Percentiles rank a stretch among this genome's conserved stretches.
Evolutionary conservation across 495 filamentous ascomycete species (phyloP).

Genomic region (Aspergillus nanangensis): DNA sequence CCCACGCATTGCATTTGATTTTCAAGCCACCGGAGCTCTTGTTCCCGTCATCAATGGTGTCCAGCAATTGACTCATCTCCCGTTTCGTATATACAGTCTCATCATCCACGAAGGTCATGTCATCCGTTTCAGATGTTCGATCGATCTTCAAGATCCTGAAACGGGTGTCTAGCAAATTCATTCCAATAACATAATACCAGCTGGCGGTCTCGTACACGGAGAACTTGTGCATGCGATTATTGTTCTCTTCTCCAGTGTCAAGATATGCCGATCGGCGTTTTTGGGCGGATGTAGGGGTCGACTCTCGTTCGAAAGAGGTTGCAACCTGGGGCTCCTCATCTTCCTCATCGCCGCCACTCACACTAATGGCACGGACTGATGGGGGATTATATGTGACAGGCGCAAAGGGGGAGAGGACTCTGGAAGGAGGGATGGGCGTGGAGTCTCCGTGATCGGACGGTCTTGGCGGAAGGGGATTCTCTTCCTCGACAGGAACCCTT

Average conservation of each 20-base stretch:
- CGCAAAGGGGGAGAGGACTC: slow-evolving; percentile 16
- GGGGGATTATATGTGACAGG: slow-evolving; percentile 23
- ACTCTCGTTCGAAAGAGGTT: slow-evolving; percentile 41
- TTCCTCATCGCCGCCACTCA: slow-evolving; percentile 27
- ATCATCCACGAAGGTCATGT: slow-evolving; percentile 83
- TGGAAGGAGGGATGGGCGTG: slow-evolving; percentile 5
- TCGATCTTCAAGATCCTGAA: slow-evolving; percentile 95
- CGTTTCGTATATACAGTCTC: slow-evolving; percentile 89
- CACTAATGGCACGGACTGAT: slow-evolving; percentile 17
- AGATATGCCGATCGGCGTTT: slow-evolving; percentile 46
- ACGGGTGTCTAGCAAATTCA: slow-evolving; percentile 78
- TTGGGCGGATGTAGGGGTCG: slow-evolving; percentile 30
- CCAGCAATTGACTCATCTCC: slow-evolving; percentile 88
- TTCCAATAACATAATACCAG: slow-evolving; percentile 90
- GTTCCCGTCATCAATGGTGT: slow-evolving; percentile 95
- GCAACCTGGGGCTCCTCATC: slow-evolving; percentile 41
- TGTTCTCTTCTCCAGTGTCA: slow-evolving; percentile 61
- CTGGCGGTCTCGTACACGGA: slow-evolving; percentile 91
- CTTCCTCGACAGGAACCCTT: slow-evolving; percentile 11
- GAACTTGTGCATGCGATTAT: slow-evolving; percentile 91
- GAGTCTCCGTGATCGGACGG: slow-evolving; percentile 15
- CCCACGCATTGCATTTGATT: slow-evolving; percentile 87
- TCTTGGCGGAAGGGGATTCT: slow-evolving; percentile 2
- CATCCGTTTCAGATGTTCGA: slow-evolving; percentile 74
- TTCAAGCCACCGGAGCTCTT: slow-evolving; percentile 87